A percentile compares a stretch with the other conserved stretches of the same genome.
Conservation (phyloP, 257 asterid genomes). For the Haberlea rhodopensis region DNA sequence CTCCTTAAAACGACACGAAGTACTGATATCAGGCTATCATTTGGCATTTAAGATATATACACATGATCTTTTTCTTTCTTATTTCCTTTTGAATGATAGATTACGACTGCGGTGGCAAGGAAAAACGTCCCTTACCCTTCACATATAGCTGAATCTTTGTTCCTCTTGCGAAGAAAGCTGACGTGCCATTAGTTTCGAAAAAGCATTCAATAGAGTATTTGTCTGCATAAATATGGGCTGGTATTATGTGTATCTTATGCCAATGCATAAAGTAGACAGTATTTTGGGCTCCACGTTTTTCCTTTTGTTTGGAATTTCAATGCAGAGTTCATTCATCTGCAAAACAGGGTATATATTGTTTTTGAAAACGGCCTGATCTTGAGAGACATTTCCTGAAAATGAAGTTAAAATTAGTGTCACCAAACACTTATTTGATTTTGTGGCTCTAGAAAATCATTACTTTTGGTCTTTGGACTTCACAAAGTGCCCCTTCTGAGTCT, state of each 20-base stretch:
- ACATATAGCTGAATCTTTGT: neutral
- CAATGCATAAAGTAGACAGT: no score
- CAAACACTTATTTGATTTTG: no score
- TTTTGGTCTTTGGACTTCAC: no score
- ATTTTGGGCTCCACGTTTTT: neutral
- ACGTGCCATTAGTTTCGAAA: neutral
- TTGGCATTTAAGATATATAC: neutral
- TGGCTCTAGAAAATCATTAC: no score
- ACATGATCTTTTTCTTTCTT: no score
- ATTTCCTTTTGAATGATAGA: neutral
- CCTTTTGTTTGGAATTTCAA: neutral
- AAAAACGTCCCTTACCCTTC: neutral
- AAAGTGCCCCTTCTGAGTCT: no score
- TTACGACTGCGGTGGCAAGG: neutral
- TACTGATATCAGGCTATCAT: neutral
- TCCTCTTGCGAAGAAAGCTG: slow-evolving; percentile 1
- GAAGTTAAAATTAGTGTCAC: no score
- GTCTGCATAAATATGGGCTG: slow-evolving; percentile 11
- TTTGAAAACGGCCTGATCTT: no score
- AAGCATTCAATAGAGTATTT: neutral
- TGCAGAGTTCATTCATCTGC: no score
- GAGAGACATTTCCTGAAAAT: no score
- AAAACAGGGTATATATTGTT: no score
- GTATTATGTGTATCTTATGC: slow-evolving; percentile 1
- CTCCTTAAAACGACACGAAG: slow-evolving; percentile 1